Conservation (phyloP, 768 basidiomycete species). For the Leccinum aurantiacum region DNA sequence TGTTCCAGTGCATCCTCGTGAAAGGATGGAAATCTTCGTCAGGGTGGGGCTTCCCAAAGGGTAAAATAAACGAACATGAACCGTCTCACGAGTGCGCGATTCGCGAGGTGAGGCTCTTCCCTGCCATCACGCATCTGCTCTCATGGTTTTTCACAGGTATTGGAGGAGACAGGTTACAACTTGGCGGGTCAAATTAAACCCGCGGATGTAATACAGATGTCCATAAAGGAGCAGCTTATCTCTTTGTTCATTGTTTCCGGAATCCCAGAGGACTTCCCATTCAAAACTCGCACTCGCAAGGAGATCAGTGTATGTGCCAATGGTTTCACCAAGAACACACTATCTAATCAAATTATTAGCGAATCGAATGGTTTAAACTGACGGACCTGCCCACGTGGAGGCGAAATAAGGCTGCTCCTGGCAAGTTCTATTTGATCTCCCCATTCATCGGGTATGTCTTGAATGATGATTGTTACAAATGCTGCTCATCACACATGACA, state of each 20-base stretch:
- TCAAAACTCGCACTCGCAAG: constrained; percentile 93
- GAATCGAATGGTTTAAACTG: constrained; percentile 95
- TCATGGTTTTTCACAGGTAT: constrained; percentile 57
- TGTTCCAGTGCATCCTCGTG: constrained; percentile 83
- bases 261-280: constrained; percentile 83
- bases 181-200: constrained; percentile 64
- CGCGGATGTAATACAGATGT: constrained; percentile 74
- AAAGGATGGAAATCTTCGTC: constrained; percentile 97
- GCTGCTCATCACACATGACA: constrained; percentile 11
- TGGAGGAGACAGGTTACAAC: constrained; percentile 97
- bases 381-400: constrained; percentile 93
- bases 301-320: constrained; percentile 84
- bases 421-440: constrained; percentile 92
- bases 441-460: constrained; percentile 81
- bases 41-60: constrained; percentile 99
- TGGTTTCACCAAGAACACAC: constrained; percentile 3
- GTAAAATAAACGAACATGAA: constrained; percentile 98
- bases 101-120: constrained; percentile 69
- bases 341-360: constrained; percentile 47
- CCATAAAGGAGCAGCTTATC: constrained; percentile 87
- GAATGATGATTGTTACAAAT: background rate
- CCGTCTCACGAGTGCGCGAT: constrained; percentile 80
- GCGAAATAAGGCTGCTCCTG: constrained; percentile 61
- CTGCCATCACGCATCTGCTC: background rate
- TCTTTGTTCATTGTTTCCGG: constrained; percentile 88